These are phyloP conservation scores for Pugionium dolabratum DNA, from an alignment of 345 rosid genomes.

Conservation along the genomic window DNA sequence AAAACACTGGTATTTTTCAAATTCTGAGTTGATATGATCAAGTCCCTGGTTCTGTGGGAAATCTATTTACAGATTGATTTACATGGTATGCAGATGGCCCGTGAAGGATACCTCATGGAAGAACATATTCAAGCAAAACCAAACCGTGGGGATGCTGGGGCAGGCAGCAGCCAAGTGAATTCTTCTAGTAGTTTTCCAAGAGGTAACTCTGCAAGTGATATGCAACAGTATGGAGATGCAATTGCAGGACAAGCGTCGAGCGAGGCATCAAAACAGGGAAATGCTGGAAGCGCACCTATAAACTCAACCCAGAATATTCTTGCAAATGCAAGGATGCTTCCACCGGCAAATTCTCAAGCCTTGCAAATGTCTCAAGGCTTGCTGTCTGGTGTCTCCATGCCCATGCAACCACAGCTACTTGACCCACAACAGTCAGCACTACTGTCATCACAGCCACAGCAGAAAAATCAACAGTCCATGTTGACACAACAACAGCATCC, in stretches of 20 bases:
- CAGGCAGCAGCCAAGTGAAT: constrained; percentile 55
- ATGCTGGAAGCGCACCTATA: constrained; percentile 49
- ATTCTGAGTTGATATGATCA: constrained; percentile 6
- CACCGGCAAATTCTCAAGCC: constrained; percentile 70
- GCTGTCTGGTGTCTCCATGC: constrained; percentile 62
- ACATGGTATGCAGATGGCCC: constrained; percentile 60
- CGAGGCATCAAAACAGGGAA: constrained; percentile 56
- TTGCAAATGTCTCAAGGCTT: constrained; percentile 76
- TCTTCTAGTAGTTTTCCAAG: constrained; percentile 49
- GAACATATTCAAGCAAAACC: constrained; percentile 62
- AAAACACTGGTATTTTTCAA: constrained; percentile 64
- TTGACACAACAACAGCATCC: constrained; percentile 68
- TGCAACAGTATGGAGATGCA: constrained; percentile 62
- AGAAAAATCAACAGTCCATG: constrained; percentile 54
- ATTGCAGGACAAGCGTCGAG: constrained; percentile 53
- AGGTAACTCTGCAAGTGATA: constrained; percentile 57
- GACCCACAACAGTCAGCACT: constrained; percentile 60
- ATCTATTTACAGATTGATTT: constrained; percentile 13
- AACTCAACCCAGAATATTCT: constrained; percentile 52
- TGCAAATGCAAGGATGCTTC: constrained; percentile 67
- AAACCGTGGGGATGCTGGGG: constrained; percentile 44
- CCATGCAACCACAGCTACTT: constrained; percentile 61
- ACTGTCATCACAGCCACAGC: constrained; percentile 48
- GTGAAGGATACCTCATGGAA: constrained; percentile 60
- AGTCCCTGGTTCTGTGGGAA: constrained; percentile 8